Evolutionary conservation across 2,329 filamentous ascomycete genomes (phyloP), one percentile per base, ranked within the genome.

Genomic region (Calonectria crousiana): DNA sequence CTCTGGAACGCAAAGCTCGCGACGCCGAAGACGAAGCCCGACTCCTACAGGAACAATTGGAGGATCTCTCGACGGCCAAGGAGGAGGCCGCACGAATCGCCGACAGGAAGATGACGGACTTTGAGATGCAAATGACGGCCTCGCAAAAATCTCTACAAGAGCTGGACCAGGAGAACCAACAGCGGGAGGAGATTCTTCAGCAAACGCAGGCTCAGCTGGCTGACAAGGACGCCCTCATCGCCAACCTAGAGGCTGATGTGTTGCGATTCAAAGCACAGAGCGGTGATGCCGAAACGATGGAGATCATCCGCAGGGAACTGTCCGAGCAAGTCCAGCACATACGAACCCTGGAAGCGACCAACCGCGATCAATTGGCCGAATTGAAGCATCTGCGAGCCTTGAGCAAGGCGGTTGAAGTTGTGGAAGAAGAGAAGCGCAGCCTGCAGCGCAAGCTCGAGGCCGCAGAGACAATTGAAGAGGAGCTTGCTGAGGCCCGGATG

Each of bases 271-370:
- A 96, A 82, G 95, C 96, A 0, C 94, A 97, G 80, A 94, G 94
- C 2, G 95, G 94, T 13, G 96, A 98, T 82, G 92, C 92, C 0
- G 96, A 98, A 78, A 97, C 95, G 0, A 90, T 98, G 81, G 91
- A 90, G 6, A 92, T 98, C 41, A 94, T 99, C 79, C 95, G 96
- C 83, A 91, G 93, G 77, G 96, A 99, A 85, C 89, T 99, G 6
- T 93, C 94, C 0, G 96, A 98, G 77, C 97, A 98, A 82, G 94
- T 99, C 0, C 90, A 92, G n/a, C 95, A 98, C 81, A 98, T 98
- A 77, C 93, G 95, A 73, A 93, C 91, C 36, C 88, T 99, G 4
- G 97, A 99, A 83, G 89, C 91, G 0, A 91, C 92, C 44, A 98
- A 95, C 76, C 90, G 95, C 30, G 95, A 98, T 65, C 95, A 98